Conservation (phyloP, 306 rosid genomes). For the Prunus padus region DNA sequence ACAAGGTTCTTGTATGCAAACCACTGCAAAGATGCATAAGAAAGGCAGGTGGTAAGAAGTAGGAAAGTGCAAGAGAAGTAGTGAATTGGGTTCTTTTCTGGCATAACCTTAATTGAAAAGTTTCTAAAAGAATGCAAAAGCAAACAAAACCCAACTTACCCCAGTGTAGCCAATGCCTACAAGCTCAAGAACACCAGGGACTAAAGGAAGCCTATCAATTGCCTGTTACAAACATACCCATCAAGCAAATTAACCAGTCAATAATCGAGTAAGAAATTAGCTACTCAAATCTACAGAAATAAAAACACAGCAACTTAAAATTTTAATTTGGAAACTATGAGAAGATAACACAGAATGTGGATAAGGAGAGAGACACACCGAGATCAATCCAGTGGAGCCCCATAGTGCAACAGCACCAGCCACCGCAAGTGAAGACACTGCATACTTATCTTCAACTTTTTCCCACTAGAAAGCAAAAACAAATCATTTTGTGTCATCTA, state of each 20-base stretch:
- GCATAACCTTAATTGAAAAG: background rate
- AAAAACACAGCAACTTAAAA: background rate
- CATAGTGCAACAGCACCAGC: slow-evolving; percentile 60
- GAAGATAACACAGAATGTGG: background rate
- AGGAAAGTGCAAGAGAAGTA: background rate
- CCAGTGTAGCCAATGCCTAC: slow-evolving; percentile 91
- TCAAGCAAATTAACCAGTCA: slow-evolving; percentile 6
- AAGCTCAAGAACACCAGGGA: slow-evolving; percentile 85
- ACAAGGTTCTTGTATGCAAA: slow-evolving; percentile 71
- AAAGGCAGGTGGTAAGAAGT: background rate
- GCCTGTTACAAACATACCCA: slow-evolving; percentile 52
- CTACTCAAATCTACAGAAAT: background rate
- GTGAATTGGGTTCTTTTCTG: background rate
- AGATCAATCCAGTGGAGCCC: slow-evolving; percentile 71
- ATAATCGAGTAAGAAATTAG: background rate
- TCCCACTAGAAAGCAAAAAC: slow-evolving; percentile 59
- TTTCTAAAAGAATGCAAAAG: slow-evolving; percentile 1
- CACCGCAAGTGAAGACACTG: slow-evolving; percentile 65
- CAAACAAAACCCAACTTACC: slow-evolving; percentile 45
- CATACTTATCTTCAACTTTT: slow-evolving; percentile 91
- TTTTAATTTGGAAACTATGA: background rate
- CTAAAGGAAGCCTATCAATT: slow-evolving; percentile 83
- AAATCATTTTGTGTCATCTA: slow-evolving; percentile 13
- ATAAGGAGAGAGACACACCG: slow-evolving; percentile 44
- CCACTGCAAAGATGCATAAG: slow-evolving; percentile 56